Evolutionary conservation across 345 rosid genomes (phyloP), one percentile per base, ranked within the genome.

Genomic region (Reutealis trisperma): DNA sequence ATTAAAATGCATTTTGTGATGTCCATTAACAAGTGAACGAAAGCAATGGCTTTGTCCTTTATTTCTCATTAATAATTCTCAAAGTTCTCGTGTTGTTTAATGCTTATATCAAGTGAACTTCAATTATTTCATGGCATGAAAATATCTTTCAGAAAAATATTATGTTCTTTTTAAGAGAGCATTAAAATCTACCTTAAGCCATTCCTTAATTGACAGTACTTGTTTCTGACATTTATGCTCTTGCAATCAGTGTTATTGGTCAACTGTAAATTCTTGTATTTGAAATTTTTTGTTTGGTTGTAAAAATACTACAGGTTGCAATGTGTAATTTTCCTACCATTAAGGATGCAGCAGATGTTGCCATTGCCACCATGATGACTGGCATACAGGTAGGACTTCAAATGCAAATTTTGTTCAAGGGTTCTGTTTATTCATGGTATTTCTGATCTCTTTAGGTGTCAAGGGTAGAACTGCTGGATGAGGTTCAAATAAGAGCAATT

Each of bases 311-410:
- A 57, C 89, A 95, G 99, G 98, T 93, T 74, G 98, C 99, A 79
- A 85, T 89, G 91, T 95, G 97, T 78, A 95, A 91, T 85, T 95
- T 93, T 75, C 96, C 97, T 42, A 84, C 98, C 30, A 80, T 95
- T 57, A 93, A 95, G 84, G 99, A 91, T 88, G 99, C 98, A 54
- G 98, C 99, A 77, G 96, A 95, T 78, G 99, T 95, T 82, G 94
- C 99, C 47, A 93, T 93, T 89, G 94, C 91, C 65, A 77, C 92
- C 60, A 90, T 95, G 98, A 68, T 83, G 81, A 86, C 93, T 75
- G 98, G 98, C 68, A 90, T 95, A 83, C 98, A 91, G 94, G 98
- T 95, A 67, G 70, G 62, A 72, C 62, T 68, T 83, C 62, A 68
- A 71, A 64, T 57, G 77, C 68, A 34, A 22, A 72, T 15, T 66